These are phyloP conservation scores for Suillus bovinus DNA, from an alignment of 768 basidiomycete species.

Conservation along the genomic window DNA sequence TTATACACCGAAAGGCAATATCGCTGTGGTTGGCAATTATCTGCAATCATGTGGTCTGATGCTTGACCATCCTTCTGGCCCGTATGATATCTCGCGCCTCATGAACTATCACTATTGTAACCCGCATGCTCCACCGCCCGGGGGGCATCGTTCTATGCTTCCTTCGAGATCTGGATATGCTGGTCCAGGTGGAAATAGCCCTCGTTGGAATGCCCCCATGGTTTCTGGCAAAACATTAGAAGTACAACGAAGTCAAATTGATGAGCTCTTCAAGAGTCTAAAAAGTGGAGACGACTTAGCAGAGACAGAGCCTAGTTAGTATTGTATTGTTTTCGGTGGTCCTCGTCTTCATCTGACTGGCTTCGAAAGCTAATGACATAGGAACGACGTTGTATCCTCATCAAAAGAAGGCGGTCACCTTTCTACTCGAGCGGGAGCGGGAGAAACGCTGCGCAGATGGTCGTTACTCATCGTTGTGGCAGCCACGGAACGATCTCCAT, in stretches of 20 bases:
- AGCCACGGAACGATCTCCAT: constrained; percentile 50
- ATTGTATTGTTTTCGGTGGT: constrained; percentile 16
- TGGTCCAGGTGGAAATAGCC: constrained; percentile 37
- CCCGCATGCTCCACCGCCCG: constrained; percentile 83
- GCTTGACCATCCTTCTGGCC: constrained; percentile 77
- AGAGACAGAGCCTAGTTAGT: constrained; percentile 85
- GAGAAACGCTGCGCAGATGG: constrained; percentile 61
- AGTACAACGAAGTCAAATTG: constrained; percentile 89
- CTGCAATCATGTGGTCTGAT: constrained; percentile 67
- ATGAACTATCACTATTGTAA: constrained; percentile 77
- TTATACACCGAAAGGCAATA: constrained; percentile 93
- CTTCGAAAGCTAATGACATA: constrained; percentile 58
- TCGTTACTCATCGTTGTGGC: constrained; percentile 73
- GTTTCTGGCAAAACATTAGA: constrained; percentile 79
- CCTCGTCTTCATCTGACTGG: constrained; percentile 17
- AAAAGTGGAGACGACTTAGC: constrained; percentile 83
- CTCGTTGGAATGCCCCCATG: constrained; percentile 58
- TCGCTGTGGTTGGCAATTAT: constrained; percentile 76
- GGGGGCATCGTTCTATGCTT: constrained; percentile 52
- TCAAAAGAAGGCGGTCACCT: constrained; percentile 97
- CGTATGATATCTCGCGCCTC: constrained; percentile 61
- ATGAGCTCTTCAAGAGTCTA: constrained; percentile 89
- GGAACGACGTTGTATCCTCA: constrained; percentile 92
- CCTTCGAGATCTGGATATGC: constrained; percentile 43
- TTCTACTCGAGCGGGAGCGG: constrained; percentile 85